These are phyloP conservation scores for Neofusicoccum sp. DNA, from an alignment of 2,329 filamentous ascomycete genomes.

Conservation along the genomic window DNA sequence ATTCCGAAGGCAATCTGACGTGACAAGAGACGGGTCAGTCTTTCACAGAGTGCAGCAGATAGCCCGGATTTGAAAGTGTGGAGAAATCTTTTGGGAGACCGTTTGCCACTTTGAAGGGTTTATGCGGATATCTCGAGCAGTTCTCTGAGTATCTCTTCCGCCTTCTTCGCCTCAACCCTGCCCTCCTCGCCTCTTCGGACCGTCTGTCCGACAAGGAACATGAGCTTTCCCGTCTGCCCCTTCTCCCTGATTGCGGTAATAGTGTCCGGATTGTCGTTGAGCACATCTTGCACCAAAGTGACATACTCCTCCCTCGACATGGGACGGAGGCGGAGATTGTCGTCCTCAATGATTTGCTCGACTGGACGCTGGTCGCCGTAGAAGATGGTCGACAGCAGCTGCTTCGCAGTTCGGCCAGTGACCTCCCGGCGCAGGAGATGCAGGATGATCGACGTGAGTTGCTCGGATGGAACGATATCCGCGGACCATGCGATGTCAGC, in stretches of 20 bases:
- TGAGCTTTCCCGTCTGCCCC: constrained; percentile 63
- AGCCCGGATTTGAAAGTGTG: too few species aligned
- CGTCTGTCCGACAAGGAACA: constrained; percentile 69
- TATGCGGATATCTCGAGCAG: constrained; percentile 35
- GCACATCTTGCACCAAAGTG: constrained; percentile 51
- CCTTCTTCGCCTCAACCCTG: constrained; percentile 60
- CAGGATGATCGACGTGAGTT: constrained; percentile 46
- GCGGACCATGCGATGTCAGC: constrained; percentile 41
- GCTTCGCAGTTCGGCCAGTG: constrained; percentile 59
- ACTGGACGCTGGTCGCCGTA: constrained; percentile 50
- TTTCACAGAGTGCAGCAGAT: too few species aligned
- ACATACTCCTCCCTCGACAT: constrained; percentile 58
- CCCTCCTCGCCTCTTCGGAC: constrained; percentile 60
- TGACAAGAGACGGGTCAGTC: too few species aligned
- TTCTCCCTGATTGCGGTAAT: constrained; percentile 58
- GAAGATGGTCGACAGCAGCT: constrained; percentile 57
- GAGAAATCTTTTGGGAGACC: too few species aligned
- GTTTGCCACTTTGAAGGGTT: not conserved
- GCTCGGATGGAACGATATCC: constrained; percentile 36
- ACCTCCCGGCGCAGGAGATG: constrained; percentile 44
- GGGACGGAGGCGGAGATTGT: constrained; percentile 55
- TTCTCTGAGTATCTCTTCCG: constrained; percentile 53
- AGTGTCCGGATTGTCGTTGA: constrained; percentile 56
- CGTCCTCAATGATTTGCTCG: constrained; percentile 54
- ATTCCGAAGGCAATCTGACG: too few species aligned